Base-by-base conservation (phyloP, 495 filamentous ascomycete species). In the Penicillium turbatum region DNA sequence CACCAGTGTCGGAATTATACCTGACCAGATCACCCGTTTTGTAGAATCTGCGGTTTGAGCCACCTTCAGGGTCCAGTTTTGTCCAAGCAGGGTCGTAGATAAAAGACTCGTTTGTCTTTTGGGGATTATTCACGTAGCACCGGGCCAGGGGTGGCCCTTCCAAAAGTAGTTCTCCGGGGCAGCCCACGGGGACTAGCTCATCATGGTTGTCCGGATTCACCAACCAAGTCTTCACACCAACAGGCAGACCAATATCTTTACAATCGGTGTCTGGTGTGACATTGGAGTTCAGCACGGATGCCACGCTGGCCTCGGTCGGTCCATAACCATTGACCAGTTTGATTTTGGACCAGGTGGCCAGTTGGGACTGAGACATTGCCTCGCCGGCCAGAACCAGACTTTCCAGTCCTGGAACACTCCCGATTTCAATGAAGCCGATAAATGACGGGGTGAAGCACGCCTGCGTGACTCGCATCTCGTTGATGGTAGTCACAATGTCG, bases 21-120 rank as follows among this genome's bases (percentile, higher is more conserved):
- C 75, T 72, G 7, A 83, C 83, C 27, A 86, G 59, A 59, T 88
- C 85, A 4, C 85, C 84, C 1, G 84, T 86, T 65, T 84, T 86
- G 63, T 89, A 89, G 15, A 88, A 66, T 42, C 82, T 72, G 5
- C 82, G 76, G 5, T 63, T 61, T 4, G 47, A 45, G 12, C 34
- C 48, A 19, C 48, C 46, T 31, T 16, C 36, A 6, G 50, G 51
- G 26, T 64, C 56, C 2, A 57, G 46, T 42, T 57, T 63, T 12
- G 66, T 60, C 73, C 73, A 78, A 2, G 57, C 60, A 30, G 72
- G 73, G 47, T 77, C 64, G 34, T 66, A 70, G 12, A 79, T 73
- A 46, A 78, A 79, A 7, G 70, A 65, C 37, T 71, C 66, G 38
- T 68, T 66, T 0, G 77, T 78, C 50, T 73, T 74, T 43, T 71